These are phyloP conservation scores for Starmerella cellae DNA, from an alignment of 805 yeast species.

Conservation along the genomic window DNA sequence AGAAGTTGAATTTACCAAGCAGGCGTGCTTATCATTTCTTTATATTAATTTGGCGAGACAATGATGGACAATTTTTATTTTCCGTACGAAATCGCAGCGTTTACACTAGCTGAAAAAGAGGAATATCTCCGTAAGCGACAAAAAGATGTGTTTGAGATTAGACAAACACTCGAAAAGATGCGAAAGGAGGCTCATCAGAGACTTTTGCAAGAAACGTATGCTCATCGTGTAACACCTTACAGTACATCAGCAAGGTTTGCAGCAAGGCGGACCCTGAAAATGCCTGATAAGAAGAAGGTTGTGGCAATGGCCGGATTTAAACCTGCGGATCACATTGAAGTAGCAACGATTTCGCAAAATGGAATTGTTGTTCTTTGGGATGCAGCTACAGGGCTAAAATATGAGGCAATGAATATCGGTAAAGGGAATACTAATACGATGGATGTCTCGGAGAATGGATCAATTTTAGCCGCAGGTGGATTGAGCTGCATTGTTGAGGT, in stretches of 20 bases:
- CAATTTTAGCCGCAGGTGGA: constrained; percentile 18
- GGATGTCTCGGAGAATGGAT: constrained; percentile 10
- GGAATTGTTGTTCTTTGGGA: constrained; percentile 18
- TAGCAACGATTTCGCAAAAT: constrained; percentile 12
- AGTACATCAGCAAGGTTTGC: neutral
- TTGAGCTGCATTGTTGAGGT: constrained; percentile 19
- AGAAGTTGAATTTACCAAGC: too few species aligned
- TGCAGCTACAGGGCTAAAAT: constrained; percentile 11
- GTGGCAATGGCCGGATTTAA: neutral
- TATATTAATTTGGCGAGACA: too few species aligned
- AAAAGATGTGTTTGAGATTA: constrained; percentile 4
- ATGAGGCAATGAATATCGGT: constrained; percentile 16
- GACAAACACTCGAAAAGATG: neutral
- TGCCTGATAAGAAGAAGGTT: neutral
- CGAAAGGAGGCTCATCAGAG: neutral
- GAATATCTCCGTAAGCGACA: constrained; percentile 1
- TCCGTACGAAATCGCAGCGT: too few species aligned
- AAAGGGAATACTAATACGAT: constrained; percentile 13
- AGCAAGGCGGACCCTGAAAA: neutral
- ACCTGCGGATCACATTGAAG: neutral
- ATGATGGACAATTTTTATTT: too few species aligned
- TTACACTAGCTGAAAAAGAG: neutral
- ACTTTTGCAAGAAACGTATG: neutral
- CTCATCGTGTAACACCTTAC: neutral
- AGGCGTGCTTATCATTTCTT: too few species aligned